These are phyloP conservation scores for Mycena leptocephala DNA, from an alignment of 768 basidiomycete species.

Conservation along the genomic window DNA sequence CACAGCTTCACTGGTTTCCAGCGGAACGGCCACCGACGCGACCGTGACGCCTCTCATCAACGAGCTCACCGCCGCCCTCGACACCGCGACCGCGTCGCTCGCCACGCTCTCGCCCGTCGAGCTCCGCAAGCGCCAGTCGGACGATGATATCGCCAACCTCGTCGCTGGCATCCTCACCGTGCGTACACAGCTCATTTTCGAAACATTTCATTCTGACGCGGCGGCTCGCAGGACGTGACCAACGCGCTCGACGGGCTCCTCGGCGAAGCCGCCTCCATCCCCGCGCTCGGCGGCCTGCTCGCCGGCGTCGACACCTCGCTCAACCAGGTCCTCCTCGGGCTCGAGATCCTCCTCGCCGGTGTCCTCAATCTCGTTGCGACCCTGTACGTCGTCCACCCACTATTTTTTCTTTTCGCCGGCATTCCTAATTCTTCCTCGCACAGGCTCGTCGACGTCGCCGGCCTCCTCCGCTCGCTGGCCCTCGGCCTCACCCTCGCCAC, in stretches of 20 bases:
- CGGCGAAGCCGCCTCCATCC: constrained; percentile 37
- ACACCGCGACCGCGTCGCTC: constrained; percentile 41
- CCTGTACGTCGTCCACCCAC: constrained; percentile 29
- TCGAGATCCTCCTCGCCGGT: constrained; percentile 47
- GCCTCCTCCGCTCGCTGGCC: constrained; percentile 27
- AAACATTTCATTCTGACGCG: neutral
- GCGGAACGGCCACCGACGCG: constrained; percentile 37
- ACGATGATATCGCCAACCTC: constrained; percentile 44
- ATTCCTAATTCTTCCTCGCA: constrained; percentile 35
- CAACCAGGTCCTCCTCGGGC: constrained; percentile 42
- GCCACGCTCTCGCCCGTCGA: constrained; percentile 27
- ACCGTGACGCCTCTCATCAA: constrained; percentile 42
- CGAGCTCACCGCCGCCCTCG: constrained; percentile 39
- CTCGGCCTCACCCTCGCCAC: constrained; percentile 36
- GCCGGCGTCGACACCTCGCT: constrained; percentile 43
- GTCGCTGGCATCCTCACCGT: constrained; percentile 45
- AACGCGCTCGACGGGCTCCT: constrained; percentile 41
- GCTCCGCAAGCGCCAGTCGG: constrained; percentile 40
- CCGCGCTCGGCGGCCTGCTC: constrained; percentile 40
- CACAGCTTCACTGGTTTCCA: constrained; percentile 24
- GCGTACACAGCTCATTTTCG: neutral
- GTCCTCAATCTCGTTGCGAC: constrained; percentile 46
- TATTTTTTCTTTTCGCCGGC: neutral
- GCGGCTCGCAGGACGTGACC: constrained; percentile 36
- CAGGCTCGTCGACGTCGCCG: constrained; percentile 35